Evolutionary conservation across 306 rosid species (phyloP), one percentile per base, ranked within the genome.

Genomic region (Fragaria vesca): DNA sequence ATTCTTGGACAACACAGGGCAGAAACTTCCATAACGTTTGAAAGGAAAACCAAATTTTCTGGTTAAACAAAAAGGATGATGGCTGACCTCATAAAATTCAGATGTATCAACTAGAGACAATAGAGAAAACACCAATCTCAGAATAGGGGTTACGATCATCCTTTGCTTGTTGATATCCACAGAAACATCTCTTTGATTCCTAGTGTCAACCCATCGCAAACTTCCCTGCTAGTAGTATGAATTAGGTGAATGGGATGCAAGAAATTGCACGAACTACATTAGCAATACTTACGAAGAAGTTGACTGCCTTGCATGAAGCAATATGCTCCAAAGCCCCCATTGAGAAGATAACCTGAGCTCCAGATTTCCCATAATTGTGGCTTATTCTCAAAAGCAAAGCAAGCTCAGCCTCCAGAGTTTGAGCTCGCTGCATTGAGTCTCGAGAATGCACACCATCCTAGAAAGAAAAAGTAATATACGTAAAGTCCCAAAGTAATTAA

Each of bases 291-390:
- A 94, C 98, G 88, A 89, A 90, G 16, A 80, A 71, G 85, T 80
- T 86, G 79, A 85, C 74, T 50, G 92, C 95, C 88, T 85, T 92
- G 85, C 97, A 88, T 0, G 93, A 92, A 82, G 88, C 83, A 85
- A 95, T 86, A 78, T 95, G 89, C 88, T 95, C 97, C 79, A 95
- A 83, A 78, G 89, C 76, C 65, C 97, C 96, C 91, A 87, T 89
- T 80, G 98, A 90, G 67, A 89, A 87, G 48, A 95, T 87, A 71
- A 92, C 93, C 85, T 90, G 97, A 51, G 96, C 96, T 79, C 98
- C 98, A 78, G 92, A 87, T 81, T 95, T 95, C 75, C 98, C 97
- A 73, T 95, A 95, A 65, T 87, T 89, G 89, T 95, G 89, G 81
- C 96, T 91, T 65, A 91, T 86, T 83, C 98, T 85, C 52, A 93